Conservation (phyloP, 208 protist species). For the Crithidia fasciculata region DNA sequence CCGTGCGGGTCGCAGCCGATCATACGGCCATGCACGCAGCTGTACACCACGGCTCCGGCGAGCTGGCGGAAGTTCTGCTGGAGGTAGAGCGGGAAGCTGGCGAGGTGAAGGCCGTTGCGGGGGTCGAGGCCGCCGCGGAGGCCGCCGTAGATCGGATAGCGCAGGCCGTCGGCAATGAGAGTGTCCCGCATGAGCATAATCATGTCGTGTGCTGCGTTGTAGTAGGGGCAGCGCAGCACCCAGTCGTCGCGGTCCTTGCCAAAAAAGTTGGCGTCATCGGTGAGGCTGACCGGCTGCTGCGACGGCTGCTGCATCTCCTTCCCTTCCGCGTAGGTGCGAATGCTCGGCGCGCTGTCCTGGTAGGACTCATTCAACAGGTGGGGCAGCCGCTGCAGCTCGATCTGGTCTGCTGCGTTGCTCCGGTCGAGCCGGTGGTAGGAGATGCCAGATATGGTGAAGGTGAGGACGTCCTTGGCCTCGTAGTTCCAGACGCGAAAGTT, state of each 20-base stretch:
- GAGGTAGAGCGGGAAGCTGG: constrained; percentile 42
- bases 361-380: constrained; percentile 22
- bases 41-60: constrained; percentile 43
- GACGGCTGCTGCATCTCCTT: constrained; percentile 13
- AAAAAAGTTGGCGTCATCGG: constrained; percentile 38
- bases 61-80: constrained; percentile 32
- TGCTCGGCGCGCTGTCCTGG: constrained; percentile 14
- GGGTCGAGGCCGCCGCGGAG: constrained; percentile 43
- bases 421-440: constrained; percentile 28
- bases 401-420: constrained; percentile 13
- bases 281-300: constrained; percentile 14
- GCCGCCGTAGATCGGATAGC: constrained; percentile 39
- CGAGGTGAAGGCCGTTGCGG: constrained; percentile 46
- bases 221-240: constrained; percentile 32
- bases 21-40: constrained; percentile 41
- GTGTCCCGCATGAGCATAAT: constrained; percentile 40
- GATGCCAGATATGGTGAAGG: constrained; percentile 33
- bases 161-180: constrained; percentile 45
- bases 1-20: constrained; percentile 36
- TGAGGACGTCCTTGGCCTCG: constrained; percentile 29
- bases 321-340: constrained; percentile 24
- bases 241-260: constrained; percentile 33
- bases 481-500: constrained; percentile 34
- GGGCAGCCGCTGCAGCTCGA: constrained; percentile 34
- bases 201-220: constrained; percentile 25